Conservation (phyloP, 257 asterid genomes). For the Solanum sitiens region DNA sequence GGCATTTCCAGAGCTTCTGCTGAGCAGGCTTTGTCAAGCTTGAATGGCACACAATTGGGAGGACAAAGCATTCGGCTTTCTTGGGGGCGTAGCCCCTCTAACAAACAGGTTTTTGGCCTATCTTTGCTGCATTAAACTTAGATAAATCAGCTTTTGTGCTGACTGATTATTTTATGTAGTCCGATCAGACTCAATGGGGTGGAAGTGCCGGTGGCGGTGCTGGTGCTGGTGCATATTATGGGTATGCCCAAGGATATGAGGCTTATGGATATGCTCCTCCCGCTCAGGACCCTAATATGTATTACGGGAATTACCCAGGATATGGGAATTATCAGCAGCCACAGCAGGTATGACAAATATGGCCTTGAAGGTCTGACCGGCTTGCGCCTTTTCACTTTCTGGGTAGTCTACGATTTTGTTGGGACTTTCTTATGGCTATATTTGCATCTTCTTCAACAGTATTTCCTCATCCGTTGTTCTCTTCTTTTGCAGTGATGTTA, state of each 20-base stretch:
- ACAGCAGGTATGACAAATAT: conserved; percentile 44
- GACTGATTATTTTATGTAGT: conserved; percentile 13
- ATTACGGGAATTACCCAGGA: conserved; percentile 75
- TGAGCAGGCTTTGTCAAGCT: conserved; percentile 57
- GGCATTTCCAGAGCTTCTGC: conserved; percentile 45
- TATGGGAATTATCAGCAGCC: conserved; percentile 75
- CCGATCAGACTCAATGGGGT: conserved; percentile 63
- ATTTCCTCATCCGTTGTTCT: neutral
- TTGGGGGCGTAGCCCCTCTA: conserved; percentile 94
- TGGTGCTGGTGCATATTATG: conserved; percentile 30
- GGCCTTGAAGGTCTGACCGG: neutral
- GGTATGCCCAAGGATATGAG: conserved; percentile 67
- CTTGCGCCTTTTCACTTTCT: neutral
- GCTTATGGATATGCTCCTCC: conserved; percentile 74
- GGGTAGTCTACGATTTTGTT: neutral
- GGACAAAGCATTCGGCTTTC: conserved; percentile 80
- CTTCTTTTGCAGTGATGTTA: conserved; percentile 1
- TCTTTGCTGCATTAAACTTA: neutral
- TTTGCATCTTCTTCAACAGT: neutral
- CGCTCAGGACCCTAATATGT: conserved; percentile 70
- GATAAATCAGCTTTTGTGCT: neutral
- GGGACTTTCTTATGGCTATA: neutral
- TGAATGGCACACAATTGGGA: conserved; percentile 65
- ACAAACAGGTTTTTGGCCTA: conserved; percentile 49
- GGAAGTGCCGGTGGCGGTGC: conserved; percentile 7